These are phyloP conservation scores for Alloteropsis semialata DNA, from an alignment of 176 grass and related monocot genomes.

Conservation along the genomic window DNA sequence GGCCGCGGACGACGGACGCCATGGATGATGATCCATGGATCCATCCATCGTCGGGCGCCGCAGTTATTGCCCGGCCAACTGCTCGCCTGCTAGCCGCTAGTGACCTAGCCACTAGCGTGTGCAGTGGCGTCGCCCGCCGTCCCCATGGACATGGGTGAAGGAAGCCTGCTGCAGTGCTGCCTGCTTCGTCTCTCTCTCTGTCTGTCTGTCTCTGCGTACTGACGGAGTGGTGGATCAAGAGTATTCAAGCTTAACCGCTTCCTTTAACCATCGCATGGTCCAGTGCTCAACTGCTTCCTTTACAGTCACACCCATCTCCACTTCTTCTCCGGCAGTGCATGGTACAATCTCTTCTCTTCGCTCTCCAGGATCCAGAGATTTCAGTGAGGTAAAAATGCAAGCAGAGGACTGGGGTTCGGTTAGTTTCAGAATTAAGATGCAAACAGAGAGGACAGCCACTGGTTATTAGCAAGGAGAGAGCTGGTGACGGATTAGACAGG, in stretches of 20 bases:
- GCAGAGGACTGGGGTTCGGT: background rate
- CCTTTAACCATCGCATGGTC: background rate
- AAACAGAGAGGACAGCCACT: background rate
- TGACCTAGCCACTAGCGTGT: background rate
- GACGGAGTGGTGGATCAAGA: background rate
- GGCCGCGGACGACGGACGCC: background rate
- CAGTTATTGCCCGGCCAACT: conserved; percentile 41
- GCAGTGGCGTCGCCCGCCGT: background rate
- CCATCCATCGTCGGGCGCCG: background rate
- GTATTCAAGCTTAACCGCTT: background rate
- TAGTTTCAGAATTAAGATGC: background rate
- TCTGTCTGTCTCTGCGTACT: background rate
- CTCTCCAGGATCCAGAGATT: background rate
- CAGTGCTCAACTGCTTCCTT: conserved; percentile 2
- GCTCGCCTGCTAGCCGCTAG: background rate
- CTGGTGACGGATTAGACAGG: background rate
- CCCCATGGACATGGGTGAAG: conserved; percentile 10
- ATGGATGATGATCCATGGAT: too few species aligned
- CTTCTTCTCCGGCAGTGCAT: background rate
- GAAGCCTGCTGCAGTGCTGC: background rate
- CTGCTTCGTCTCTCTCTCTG: background rate
- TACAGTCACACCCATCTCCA: background rate
- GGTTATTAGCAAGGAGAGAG: background rate
- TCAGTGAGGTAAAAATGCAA: background rate
- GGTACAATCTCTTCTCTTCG: background rate